Percentiles rank a stretch among this genome's conserved stretches.
Conservation (phyloP, 352 stramenopile genomes). For the Globisporangium mamillatum region DNA sequence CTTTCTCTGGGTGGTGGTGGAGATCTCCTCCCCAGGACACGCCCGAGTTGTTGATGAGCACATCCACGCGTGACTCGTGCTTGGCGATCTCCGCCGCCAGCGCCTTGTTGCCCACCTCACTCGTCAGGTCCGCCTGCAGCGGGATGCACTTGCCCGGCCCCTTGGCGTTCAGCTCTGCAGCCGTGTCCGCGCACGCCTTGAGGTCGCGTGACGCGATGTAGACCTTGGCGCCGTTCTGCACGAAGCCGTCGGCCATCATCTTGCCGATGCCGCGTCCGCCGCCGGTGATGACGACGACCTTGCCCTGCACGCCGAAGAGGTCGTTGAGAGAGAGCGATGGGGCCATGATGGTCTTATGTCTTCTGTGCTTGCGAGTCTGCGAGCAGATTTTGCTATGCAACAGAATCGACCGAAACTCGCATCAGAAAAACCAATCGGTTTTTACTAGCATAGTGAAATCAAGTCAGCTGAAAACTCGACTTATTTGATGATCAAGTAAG, state of each 20-base stretch:
- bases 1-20: constrained; percentile 31
- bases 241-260: constrained; percentile 95
- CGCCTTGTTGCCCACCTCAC: neutral
- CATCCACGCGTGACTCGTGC: constrained; percentile 75
- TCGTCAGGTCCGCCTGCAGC: constrained; percentile 19
- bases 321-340: constrained; percentile 14
- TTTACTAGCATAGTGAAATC: too few species aligned
- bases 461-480: too few species aligned
- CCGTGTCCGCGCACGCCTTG: constrained; percentile 74
- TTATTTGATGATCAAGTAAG: too few species aligned
- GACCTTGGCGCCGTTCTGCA: constrained; percentile 90
- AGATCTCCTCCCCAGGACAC: constrained; percentile 44
- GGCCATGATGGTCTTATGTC: too few species aligned
- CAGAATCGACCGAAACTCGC: too few species aligned
- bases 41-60: constrained; percentile 95
- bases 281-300: constrained; percentile 91
- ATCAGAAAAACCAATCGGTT: too few species aligned
- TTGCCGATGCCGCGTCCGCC: constrained; percentile 92
- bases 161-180: constrained; percentile 55
- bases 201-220: constrained; percentile 88
- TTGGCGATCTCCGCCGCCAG: constrained; percentile 73
- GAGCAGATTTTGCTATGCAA: too few species aligned
- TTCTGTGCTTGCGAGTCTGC: too few species aligned
- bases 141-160: constrained; percentile 62
- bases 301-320: constrained; percentile 67